Base-by-base conservation (phyloP, 306 rosid genomes). In the Trichosanthes truncata region DNA sequence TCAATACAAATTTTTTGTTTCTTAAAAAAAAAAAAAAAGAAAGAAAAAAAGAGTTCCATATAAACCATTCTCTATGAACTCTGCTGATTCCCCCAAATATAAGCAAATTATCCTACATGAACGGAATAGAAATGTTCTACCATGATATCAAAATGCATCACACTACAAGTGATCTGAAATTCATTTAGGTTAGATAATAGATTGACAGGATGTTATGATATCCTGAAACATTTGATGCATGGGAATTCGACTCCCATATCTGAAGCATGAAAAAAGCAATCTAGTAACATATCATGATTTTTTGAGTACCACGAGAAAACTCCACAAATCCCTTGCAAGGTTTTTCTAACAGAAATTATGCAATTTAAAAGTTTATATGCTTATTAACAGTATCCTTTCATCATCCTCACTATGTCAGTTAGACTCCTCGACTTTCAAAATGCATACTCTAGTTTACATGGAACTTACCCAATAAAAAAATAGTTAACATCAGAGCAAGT, bases 401-500 rank as follows among this genome's bases (percentile, higher is more conserved):
- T 7, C 51, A 41, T 68, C 20, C 53, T 68, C 46, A 4, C 17
- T 41, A 68, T 68, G 35, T 51, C 17, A 48, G 41, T 48, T 74
- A 7, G 14, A 55, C 31, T 36, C 48, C 78, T 45, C 4, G n/a
- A 56, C 29, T 17, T 62, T 20, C 35, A 77, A 60, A 53, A 72
- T 77, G 78, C 57, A 18, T 53, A 49, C 65, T 84, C 60, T 78
- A 81, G 79, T 61, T 82, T 84, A 79, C 45, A 31, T 77, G 84
- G 72, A 77, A 82, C 96, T 84, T 88, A 94, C 98, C 96, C 62
- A 92, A 81, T 45, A 94, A 82, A 83, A 94, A 92, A 63, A 94
- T 80, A 75, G 94, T 86, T 82, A 94, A 83, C 94, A 92, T 86
- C 62, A 94, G 85, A 85, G 87, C 92, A 40, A 94, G 94, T 49